Conservation (phyloP, 257 asterid genomes). For the Solanum clarkiae region DNA sequence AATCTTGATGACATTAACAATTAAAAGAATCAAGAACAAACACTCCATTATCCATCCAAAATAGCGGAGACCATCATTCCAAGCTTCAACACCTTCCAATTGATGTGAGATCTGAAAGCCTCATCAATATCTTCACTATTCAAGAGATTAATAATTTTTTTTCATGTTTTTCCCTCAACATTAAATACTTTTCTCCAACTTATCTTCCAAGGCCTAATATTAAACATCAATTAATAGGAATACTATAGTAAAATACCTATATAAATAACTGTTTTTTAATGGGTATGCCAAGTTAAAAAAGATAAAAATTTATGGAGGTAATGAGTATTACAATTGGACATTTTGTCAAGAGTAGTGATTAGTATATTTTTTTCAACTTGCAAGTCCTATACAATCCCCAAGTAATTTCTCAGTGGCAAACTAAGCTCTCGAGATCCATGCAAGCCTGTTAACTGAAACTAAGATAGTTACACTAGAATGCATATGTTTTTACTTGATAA, state of each 20-base stretch:
- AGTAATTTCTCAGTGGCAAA: too few relatives aligned
- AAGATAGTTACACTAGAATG: background rate
- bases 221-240: too few relatives aligned
- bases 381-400: background rate
- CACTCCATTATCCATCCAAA: slow-evolving; percentile 86
- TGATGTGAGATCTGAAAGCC: slow-evolving; percentile 64
- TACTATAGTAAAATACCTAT: too few relatives aligned
- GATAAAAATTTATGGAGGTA: too few relatives aligned
- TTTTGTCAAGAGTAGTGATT: background rate
- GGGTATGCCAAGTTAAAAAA: too few relatives aligned
- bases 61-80: slow-evolving; percentile 85
- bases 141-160: slow-evolving; percentile 37
- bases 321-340: background rate
- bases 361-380: background rate
- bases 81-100: slow-evolving; percentile 48
- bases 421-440: too few relatives aligned
- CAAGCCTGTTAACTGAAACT: background rate
- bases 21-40: slow-evolving; percentile 76
- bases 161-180: too few relatives aligned
- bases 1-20: slow-evolving; percentile 73
- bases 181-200: too few relatives aligned
- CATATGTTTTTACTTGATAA: background rate
- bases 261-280: too few relatives aligned
- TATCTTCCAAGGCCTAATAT: too few relatives aligned
- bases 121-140: slow-evolving; percentile 84